Percentiles rank a stretch among this genome's conserved stretches.
These are phyloP conservation scores for Aurantiochytrium sp. DNA, from an alignment of 108 stramenopile species.

Conservation along the genomic window DNA sequence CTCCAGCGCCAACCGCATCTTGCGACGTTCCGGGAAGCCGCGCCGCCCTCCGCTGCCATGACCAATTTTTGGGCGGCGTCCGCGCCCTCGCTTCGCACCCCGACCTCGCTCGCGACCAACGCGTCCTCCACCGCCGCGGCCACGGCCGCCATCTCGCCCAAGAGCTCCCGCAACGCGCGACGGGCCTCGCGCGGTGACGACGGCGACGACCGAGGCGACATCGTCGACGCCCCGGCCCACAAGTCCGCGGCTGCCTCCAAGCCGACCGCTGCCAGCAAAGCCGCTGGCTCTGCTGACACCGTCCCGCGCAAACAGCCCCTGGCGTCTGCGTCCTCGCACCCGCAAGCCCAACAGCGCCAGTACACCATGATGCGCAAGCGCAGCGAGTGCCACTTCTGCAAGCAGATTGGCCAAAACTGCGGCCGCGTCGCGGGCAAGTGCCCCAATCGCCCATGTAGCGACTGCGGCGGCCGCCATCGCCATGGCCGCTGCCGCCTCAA, in stretches of 20 bases:
- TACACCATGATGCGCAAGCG: conserved; percentile 30
- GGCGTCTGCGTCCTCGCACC: background rate
- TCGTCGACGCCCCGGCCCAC: background rate
- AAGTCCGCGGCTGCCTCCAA: background rate
- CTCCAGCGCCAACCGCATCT: background rate
- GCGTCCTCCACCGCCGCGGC: background rate
- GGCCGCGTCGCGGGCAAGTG: conserved; percentile 7
- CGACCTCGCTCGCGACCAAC: background rate
- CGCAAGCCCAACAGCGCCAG: background rate
- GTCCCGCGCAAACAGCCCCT: background rate
- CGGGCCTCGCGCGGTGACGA: background rate
- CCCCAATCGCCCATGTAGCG: conserved; percentile 1
- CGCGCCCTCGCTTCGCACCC: background rate
- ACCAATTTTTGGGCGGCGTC: background rate
- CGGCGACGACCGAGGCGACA: background rate
- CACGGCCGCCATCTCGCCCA: background rate
- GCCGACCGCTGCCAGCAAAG: background rate
- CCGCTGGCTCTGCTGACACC: background rate
- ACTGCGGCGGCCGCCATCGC: background rate
- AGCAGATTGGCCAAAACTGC: conserved; percentile 9
- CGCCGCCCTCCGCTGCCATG: background rate
- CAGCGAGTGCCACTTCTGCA: conserved; percentile 16
- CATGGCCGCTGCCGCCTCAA: conserved; percentile 12
- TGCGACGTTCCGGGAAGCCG: background rate
- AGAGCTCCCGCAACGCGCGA: background rate